A percentile compares a stretch with the other conserved stretches of the same genome.
These are phyloP conservation scores for Forsythia suspensa DNA, from an alignment of 257 asterid species.

Conservation along the genomic window DNA sequence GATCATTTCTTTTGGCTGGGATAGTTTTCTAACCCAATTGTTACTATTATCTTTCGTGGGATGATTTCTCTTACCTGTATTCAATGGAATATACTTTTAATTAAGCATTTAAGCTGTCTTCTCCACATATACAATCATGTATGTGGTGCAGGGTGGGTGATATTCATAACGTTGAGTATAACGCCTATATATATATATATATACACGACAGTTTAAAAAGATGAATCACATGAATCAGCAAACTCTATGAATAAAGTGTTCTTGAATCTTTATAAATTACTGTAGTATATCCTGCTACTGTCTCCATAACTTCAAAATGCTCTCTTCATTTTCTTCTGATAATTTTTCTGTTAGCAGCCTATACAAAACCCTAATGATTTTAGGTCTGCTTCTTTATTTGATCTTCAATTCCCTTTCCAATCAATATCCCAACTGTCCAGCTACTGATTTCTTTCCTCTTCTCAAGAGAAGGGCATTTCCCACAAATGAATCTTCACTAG, in stretches of 20 bases:
- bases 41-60: too few relatives aligned
- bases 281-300: not conserved
- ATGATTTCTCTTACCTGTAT: too few relatives aligned
- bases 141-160: not conserved
- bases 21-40: too few relatives aligned
- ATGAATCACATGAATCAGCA: not conserved
- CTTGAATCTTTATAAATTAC: not conserved
- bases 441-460: conserved; percentile 28
- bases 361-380: conserved; percentile 29
- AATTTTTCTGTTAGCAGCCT: conserved; percentile 3
- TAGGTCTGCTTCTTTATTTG: conserved; percentile 25
- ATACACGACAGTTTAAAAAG: too few relatives aligned
- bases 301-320: not conserved
- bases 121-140: not conserved
- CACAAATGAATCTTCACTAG: not conserved
- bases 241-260: not conserved
- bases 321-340: not conserved
- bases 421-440: conserved; percentile 25
- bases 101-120: not conserved
- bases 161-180: not conserved
- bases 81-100: too few relatives aligned
- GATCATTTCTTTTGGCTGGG: too few relatives aligned
- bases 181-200: too few relatives aligned
- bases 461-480: not conserved
- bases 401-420: conserved; percentile 28